Conservation (phyloP, 176 grass and related monocot genomes). For the Bonia amplexicaulis region DNA sequence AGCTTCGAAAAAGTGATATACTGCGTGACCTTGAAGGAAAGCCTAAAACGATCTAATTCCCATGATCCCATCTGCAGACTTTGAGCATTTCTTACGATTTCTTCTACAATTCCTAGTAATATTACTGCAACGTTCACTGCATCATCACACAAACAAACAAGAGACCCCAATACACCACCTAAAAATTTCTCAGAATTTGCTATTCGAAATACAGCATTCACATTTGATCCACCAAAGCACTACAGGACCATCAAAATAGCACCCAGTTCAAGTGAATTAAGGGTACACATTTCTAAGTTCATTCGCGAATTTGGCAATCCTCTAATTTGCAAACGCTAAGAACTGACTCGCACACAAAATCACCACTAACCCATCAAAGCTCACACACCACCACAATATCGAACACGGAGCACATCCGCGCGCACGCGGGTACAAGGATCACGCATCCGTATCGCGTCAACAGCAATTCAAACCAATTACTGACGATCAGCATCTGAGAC, state of each 20-base stretch:
- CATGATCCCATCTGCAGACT: neutral
- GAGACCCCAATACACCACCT: neutral
- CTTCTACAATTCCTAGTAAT: neutral
- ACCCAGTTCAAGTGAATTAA: neutral
- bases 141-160: neutral
- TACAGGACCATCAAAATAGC: neutral
- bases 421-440: neutral
- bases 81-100: neutral
- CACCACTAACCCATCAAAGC: neutral
- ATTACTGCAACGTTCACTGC: neutral
- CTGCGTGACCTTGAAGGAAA: neutral
- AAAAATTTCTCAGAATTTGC: neutral
- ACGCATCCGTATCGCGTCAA: neutral
- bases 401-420: neutral
- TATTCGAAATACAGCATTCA: neutral
- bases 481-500: neutral
- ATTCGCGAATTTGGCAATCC: neutral
- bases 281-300: neutral
- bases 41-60: neutral
- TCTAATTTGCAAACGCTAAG: neutral
- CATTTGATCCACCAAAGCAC: neutral
- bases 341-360: neutral
- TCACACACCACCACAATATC: neutral
- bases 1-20: neutral
- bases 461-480: conserved; percentile 14